Evolutionary conservation across 495 filamentous ascomycete species (phyloP).

Genomic region (Friedmanniomyces simplex): DNA sequence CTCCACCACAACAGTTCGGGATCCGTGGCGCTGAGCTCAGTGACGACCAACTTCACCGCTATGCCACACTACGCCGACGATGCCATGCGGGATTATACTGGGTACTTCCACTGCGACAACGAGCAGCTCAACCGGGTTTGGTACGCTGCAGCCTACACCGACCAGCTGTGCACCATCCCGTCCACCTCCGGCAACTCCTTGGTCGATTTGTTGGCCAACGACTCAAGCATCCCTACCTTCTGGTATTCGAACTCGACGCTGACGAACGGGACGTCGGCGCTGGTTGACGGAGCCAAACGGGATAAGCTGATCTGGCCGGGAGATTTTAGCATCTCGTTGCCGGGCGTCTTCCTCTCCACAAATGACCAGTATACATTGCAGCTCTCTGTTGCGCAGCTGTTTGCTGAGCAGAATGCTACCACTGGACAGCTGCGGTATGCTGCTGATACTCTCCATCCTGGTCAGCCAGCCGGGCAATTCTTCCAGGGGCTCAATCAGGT

Average conservation of each 20-base stretch:
- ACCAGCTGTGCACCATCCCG: conserved; percentile 45
- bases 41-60: conserved; percentile 9
- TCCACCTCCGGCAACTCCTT: conserved; percentile 39
- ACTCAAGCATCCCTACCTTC: neutral
- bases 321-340: conserved; percentile 9
- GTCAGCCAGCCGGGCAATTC: neutral
- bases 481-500: neutral
- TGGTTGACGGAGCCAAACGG: conserved; percentile 18
- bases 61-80: conserved; percentile 6
- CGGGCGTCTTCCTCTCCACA: conserved; percentile 5
- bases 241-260: conserved; percentile 32
- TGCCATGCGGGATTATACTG: conserved; percentile 23
- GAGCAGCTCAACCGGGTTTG: conserved; percentile 38
- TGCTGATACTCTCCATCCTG: conserved; percentile 2
- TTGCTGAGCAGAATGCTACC: conserved; percentile 9
- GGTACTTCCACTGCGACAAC: conserved; percentile 51
- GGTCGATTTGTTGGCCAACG: conserved; percentile 26
- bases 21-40: neutral
- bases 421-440: conserved; percentile 13
- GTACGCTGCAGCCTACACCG: conserved; percentile 28
- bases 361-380: conserved; percentile 7
- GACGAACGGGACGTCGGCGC: conserved; percentile 35
- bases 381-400: conserved; percentile 2
- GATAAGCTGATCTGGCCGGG: conserved; percentile 13
- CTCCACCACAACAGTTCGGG: conserved; percentile 11